Base-by-base conservation (phyloP, 176 grass and related monocot genomes). In the Melocanna baccifera region DNA sequence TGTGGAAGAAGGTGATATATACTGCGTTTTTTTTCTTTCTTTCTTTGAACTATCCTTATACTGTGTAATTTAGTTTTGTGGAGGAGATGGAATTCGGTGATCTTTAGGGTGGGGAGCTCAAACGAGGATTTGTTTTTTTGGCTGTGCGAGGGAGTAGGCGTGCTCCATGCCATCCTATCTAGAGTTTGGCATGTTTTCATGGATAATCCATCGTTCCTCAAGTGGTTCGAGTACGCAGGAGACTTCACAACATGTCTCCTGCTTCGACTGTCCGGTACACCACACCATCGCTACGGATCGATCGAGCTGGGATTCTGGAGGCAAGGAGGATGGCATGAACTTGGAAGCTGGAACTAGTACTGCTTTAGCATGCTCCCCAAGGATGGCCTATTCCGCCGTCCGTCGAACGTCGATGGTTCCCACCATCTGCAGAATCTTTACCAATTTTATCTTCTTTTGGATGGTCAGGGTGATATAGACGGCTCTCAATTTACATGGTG, bases 401-500 rank as follows among this genome's bases (percentile, higher is more conserved):
- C 1, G 32, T 34, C 32, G 32, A 2, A 2, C 3, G 32, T 15
- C 48, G 48, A 51, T 51, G 48, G 48, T 18, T 52, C 26, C 37
- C 47, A 65, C 66, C 75, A 50, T 86, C 66, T 16, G 47, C 78
- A 56, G 36, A 83, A 65, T 46, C 73, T 46, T 64, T 12, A 65
- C 36, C 6, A 29, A 23, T 71, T 77, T 68, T 48, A 19, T 43
- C 83, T 47, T 28, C 14, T 65, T 77, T 48, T 73, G 73, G 73
- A 66, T 18, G 73, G 68, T 83, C 79, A 61, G 18, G 56, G 36
- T 73, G 64, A 53, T 61, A 81, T 55, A 70, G 47, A 86, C 53
- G 20, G 70, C 39, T 82, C 25, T 39, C 45, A 81, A 42, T 71
- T 86, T 70, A 71, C 78, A 81, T 64, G 53, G 20, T 12, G 2